A percentile compares a stretch with the other conserved stretches of the same genome.
Evolutionary conservation across 2,329 filamentous ascomycete species (phyloP).

Genomic region (Aaosphaeria pasadenensis): DNA sequence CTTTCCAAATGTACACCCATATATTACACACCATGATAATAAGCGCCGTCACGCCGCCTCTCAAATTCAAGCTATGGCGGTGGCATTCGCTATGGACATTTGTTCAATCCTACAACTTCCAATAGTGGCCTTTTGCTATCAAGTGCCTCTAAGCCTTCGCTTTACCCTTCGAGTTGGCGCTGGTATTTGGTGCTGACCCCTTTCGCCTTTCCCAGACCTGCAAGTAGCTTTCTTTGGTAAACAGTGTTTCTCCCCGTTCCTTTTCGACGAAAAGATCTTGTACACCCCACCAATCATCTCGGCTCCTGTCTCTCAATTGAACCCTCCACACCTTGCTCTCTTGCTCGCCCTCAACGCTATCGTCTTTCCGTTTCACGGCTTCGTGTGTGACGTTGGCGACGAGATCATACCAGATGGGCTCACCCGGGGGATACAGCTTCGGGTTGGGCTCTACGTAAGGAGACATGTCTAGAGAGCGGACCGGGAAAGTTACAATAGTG

Average conservation of each 20-base stretch:
- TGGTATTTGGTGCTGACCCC: not conserved
- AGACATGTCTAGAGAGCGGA: slow-evolving; percentile 77
- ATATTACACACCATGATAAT: not conserved
- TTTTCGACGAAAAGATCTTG: slow-evolving; percentile 93
- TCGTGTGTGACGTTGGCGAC: slow-evolving; percentile 93
- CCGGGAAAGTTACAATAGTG: slow-evolving; percentile 95
- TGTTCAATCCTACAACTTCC: no score
- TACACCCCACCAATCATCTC: slow-evolving; percentile 85
- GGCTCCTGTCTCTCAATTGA: slow-evolving; percentile 77
- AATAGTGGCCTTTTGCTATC: not conserved
- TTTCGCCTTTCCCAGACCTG: slow-evolving; percentile 88
- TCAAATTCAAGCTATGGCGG: no score
- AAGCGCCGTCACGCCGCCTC: no score
- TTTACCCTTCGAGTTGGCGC: slow-evolving; percentile 7
- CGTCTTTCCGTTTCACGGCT: slow-evolving; percentile 72
- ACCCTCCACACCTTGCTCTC: slow-evolving; percentile 96
- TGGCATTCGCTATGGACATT: no score
- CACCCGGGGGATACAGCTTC: slow-evolving; percentile 63
- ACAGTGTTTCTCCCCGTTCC: slow-evolving; percentile 83
- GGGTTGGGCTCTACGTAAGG: slow-evolving; percentile 91
- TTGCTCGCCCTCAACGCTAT: slow-evolving; percentile 81
- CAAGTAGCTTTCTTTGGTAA: slow-evolving; percentile 89
- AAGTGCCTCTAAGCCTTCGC: not conserved
- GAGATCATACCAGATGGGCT: slow-evolving; percentile 92
- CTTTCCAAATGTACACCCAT: not conserved